Evolutionary conservation across 2,329 filamentous ascomycete genomes (phyloP).

Genomic region (Fonsecaea pedrosoi): DNA sequence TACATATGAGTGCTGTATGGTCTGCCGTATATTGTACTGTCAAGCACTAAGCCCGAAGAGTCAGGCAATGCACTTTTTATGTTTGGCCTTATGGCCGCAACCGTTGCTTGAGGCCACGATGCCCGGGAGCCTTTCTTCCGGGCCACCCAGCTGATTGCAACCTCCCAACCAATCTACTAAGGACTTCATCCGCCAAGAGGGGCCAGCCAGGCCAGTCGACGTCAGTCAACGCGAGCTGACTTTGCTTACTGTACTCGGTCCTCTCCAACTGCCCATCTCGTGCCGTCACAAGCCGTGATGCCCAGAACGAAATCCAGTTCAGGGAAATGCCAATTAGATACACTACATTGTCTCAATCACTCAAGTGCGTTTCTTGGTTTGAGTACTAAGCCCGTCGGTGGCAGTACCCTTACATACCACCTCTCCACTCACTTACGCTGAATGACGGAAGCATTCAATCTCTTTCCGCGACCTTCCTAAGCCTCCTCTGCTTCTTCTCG

Average conservation of each 20-base stretch:
- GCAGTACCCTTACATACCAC: constrained; percentile 16
- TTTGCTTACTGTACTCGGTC: constrained; percentile 18
- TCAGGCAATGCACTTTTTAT: not conserved
- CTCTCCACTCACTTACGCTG: constrained; percentile 9
- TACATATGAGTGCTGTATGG: not conserved
- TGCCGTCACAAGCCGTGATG: constrained; percentile 5
- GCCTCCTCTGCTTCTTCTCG: not conserved
- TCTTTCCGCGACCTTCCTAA: constrained; percentile 18
- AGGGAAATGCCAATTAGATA: constrained; percentile 21
- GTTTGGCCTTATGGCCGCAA: constrained; percentile 4
- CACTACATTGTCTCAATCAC: constrained; percentile 7
- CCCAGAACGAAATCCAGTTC: constrained; percentile 6
- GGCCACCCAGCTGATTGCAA: constrained; percentile 9
- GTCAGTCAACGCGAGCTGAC: constrained; percentile 17
- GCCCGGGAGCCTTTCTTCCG: constrained; percentile 16
- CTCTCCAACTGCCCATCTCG: no score
- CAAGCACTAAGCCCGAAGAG: not conserved
- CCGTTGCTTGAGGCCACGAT: constrained; percentile 2
- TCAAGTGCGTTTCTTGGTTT: constrained; percentile 4
- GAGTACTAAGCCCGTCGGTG: constrained; percentile 9
- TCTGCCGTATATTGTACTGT: not conserved
- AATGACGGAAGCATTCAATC: constrained; percentile 16
- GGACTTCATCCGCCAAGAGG: constrained; percentile 1
- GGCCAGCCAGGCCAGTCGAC: constrained; percentile 5
- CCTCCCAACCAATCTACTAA: not conserved